Base-by-base conservation (phyloP, 352 stramenopile species). In the Lagenidium giganteum region DNA sequence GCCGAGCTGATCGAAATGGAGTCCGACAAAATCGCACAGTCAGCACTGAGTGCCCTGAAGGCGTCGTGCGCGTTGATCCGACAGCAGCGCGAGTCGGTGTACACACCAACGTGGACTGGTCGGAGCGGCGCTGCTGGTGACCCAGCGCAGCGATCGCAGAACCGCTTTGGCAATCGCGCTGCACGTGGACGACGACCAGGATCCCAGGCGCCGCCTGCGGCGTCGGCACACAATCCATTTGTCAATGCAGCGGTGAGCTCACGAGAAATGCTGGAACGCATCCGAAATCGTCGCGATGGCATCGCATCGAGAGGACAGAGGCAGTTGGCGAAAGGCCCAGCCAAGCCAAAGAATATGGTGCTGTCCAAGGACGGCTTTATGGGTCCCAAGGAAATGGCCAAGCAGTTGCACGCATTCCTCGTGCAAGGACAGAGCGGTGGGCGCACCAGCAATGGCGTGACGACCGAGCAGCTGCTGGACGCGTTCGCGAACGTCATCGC, bases 1-100 rank as follows among this genome's bases (percentile, higher is more conserved):
- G 77, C 83, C 24, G 71, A 88, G 34, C 64, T 95, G 43, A 95
- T 97, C 58, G 90, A 97, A 56, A 87, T 96, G 44, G 80, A 97
- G 54, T 89, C 90, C 18, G 85, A 65, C 20, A 94, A 92, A 51
- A 86, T 97, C 32, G 91, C 93, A 2, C 59, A 84, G 43, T 85
- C 90, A 24, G 90, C 91, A 28, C 57, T 91, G 13, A 80, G 68
- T 52, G 70, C 86, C 12, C 55, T 97, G 3, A 67, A 80, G 29
- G 70, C 82, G 9, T 97, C 89, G 22, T 87, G 85, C 18, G 67
- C 64, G 4, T 42, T 89, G 2, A 70, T 93, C 17, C 64, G 67
- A 1, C 69, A 93, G 56, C 78, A 89, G 44, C 65, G 73, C 2
- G 52, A 69, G 35, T 73, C 61, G 3, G 38, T 70, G 5, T 92